Evolutionary conservation across 345 rosid species (phyloP).

Genomic region (Camelina hispida): DNA sequence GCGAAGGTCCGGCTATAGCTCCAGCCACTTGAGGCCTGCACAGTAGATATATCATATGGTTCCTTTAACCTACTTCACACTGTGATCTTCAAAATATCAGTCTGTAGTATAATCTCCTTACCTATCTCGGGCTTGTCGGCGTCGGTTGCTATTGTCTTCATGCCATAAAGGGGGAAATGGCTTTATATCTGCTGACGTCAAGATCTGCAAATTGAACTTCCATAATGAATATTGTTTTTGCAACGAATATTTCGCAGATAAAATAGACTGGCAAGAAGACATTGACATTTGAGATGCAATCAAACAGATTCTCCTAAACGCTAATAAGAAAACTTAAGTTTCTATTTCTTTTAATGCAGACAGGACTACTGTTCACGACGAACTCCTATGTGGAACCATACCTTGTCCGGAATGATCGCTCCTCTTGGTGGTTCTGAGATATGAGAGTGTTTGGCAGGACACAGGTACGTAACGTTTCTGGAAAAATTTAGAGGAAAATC

Average conservation of each 20-base stretch:
- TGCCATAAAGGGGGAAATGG: conserved; percentile 91
- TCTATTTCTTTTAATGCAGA: not conserved
- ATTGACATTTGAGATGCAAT: not conserved
- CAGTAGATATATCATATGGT: conserved; percentile 27
- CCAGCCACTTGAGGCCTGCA: conserved; percentile 84
- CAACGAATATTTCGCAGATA: conserved; percentile 19
- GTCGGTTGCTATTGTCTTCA: conserved; percentile 78
- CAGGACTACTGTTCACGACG: not conserved
- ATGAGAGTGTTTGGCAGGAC: conserved; percentile 63
- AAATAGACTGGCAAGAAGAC: conserved; percentile 9
- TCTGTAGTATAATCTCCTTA: conserved; percentile 33
- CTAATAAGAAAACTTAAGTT: not conserved
- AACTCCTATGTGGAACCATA: conserved; percentile 37
- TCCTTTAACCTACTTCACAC: not conserved
- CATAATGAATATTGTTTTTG: conserved; percentile 8
- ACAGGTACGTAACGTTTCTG: conserved; percentile 78
- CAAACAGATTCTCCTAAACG: conserved; percentile 5
- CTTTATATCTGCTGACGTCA: conserved; percentile 75
- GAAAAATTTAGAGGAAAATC: conserved; percentile 39
- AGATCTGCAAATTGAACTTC: conserved; percentile 55
- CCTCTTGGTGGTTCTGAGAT: conserved; percentile 79
- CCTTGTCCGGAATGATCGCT: conserved; percentile 75
- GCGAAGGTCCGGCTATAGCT: conserved; percentile 68
- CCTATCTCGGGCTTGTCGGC: conserved; percentile 87
- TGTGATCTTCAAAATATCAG: not conserved